Evolutionary conservation across 2,329 filamentous ascomycete genomes (phyloP).

Genomic region (Rugonectria rugulosa): DNA sequence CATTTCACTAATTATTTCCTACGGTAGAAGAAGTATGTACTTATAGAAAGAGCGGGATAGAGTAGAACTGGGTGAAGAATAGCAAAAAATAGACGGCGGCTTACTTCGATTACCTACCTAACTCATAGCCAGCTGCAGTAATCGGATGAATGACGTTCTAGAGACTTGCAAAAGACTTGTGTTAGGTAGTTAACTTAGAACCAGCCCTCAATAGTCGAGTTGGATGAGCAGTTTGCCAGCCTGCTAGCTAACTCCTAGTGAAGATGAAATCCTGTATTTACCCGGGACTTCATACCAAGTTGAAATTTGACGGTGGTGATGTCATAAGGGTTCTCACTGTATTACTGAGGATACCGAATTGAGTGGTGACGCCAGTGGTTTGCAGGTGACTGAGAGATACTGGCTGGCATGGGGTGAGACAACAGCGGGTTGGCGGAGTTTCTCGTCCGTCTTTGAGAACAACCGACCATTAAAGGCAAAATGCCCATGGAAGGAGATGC

Average conservation of each 20-base stretch:
- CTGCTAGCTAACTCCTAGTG: neutral
- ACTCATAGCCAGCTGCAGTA: no score
- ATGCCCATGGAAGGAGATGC: neutral
- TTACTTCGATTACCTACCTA: neutral
- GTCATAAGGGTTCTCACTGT: neutral
- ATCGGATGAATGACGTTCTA: neutral
- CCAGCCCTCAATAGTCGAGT: neutral
- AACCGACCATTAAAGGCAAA: neutral
- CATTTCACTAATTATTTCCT: conserved; percentile 1
- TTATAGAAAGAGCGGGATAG: neutral
- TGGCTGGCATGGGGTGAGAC: neutral
- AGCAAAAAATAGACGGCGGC: neutral
- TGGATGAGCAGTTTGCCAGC: neutral
- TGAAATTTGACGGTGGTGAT: no score
- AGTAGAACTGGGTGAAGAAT: neutral
- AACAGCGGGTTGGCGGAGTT: neutral
- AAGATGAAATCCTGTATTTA: no score
- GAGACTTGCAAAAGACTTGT: neutral
- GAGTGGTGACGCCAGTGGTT: neutral
- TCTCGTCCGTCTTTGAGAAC: conserved; percentile 4
- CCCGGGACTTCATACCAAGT: no score
- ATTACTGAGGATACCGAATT: neutral
- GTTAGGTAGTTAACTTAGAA: neutral
- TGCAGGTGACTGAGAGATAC: neutral
- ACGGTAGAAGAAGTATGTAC: neutral